phyloP scores from a whole-genome alignment of 805 yeast genomes.

The Cyberlindnera amylophila region DNA sequence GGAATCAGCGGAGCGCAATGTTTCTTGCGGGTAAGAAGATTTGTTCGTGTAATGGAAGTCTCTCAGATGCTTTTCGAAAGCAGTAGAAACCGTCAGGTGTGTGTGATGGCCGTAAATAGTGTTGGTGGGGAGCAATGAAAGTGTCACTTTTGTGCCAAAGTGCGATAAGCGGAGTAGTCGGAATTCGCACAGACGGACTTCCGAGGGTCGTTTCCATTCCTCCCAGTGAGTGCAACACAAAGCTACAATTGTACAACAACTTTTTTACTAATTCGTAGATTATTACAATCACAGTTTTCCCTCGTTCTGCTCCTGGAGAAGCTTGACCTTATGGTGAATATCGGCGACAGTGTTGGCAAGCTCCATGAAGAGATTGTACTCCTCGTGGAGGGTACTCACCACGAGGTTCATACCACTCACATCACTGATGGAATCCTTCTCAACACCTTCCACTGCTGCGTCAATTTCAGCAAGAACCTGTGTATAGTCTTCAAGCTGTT shows the following conservation, averaged over 20 bases:
- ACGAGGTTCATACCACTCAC: slow-evolving; percentile 44
- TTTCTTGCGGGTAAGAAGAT: background rate
- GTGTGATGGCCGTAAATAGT: background rate
- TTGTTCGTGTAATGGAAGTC: background rate
- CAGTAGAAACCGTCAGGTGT: background rate
- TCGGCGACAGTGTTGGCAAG: slow-evolving; percentile 71
- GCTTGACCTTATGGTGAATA: slow-evolving; percentile 51
- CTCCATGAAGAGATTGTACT: slow-evolving; percentile 69
- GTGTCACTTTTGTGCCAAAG: slow-evolving; percentile 12
- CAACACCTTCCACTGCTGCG: slow-evolving; percentile 58
- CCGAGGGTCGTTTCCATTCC: too few relatives aligned
- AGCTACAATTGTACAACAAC: too few relatives aligned
- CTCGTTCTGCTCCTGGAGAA: slow-evolving; percentile 20
- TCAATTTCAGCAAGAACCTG: slow-evolving; percentile 51
- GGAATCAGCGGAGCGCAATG: background rate
- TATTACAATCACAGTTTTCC: slow-evolving; percentile 10
- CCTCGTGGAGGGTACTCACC: slow-evolving; percentile 61
- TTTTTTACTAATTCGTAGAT: too few relatives aligned
- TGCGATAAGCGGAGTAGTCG: slow-evolving; percentile 5
- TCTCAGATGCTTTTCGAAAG: background rate
- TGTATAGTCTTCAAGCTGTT: slow-evolving; percentile 48
- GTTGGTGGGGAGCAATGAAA: slow-evolving; percentile 8
- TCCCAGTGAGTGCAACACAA: too few relatives aligned
- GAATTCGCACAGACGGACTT: background rate
- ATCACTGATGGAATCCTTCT: slow-evolving; percentile 43